Conservation (phyloP, 1,139 yeast genomes). For the Scheffersomyces segobiensis region DNA sequence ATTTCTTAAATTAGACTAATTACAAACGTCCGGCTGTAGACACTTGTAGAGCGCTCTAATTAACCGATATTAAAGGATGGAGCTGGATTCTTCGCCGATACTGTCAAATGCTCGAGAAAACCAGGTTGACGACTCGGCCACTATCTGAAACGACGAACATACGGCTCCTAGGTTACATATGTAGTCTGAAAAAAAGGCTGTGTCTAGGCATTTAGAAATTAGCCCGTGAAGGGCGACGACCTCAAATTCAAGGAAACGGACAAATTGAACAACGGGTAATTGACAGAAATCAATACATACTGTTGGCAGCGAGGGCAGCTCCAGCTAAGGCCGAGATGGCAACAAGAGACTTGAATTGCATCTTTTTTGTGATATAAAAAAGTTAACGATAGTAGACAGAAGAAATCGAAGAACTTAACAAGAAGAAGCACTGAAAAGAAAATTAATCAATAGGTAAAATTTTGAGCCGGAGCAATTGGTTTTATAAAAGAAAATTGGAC, state of each 20-base stretch:
- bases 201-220: neutral
- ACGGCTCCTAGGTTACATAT: neutral
- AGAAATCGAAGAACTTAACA: neutral
- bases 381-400: neutral
- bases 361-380: constrained; percentile 16
- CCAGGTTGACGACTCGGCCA: neutral
- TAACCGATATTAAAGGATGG: neutral
- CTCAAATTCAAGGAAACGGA: neutral
- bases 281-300: constrained; percentile 32
- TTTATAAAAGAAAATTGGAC: neutral
- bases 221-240: neutral
- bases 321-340: constrained; percentile 49
- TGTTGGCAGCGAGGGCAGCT: constrained; percentile 50
- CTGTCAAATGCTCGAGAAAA: neutral
- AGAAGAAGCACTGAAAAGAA: neutral
- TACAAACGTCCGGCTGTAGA: neutral
- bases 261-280: neutral
- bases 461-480: neutral
- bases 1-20: neutral
- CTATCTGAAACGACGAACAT: neutral
- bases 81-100: neutral
- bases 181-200: neutral
- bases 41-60: neutral
- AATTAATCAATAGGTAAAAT: neutral
- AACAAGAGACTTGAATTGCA: constrained; percentile 54